Conservation (phyloP, 352 stramenopile species). For the Globisporangium apiculatum region DNA sequence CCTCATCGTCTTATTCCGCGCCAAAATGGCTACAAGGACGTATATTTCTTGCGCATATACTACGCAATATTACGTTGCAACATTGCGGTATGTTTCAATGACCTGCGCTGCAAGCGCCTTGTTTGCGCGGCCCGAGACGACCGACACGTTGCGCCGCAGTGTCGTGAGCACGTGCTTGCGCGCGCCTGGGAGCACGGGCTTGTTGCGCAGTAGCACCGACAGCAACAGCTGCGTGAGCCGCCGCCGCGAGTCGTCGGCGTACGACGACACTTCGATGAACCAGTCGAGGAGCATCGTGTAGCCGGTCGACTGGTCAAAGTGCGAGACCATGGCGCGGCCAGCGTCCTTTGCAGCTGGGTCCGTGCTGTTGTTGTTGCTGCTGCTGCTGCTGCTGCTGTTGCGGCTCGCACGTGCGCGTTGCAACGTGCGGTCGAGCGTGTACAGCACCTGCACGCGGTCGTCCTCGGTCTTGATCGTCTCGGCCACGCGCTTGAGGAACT, state of each 20-base stretch:
- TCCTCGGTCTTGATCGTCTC: slow-evolving; percentile 34
- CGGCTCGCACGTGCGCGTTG: slow-evolving; percentile 5
- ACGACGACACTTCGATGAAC: slow-evolving; percentile 38
- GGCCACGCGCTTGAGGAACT: slow-evolving; percentile 28
- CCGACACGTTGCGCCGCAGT: slow-evolving; percentile 18
- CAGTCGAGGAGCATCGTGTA: slow-evolving; percentile 55
- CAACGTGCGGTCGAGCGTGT: slow-evolving; percentile 51
- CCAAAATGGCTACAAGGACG: too few species aligned
- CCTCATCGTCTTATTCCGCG: too few species aligned
- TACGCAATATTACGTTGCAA: too few species aligned
- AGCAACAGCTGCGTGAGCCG: slow-evolving; percentile 40
- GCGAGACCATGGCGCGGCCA: slow-evolving; percentile 19
- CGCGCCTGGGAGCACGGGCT: slow-evolving; percentile 35
- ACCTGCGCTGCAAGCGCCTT: slow-evolving; percentile 41
- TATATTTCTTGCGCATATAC: too few species aligned
- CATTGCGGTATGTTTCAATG: slow-evolving; percentile 19
- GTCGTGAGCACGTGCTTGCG: slow-evolving; percentile 30
- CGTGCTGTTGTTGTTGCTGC: neutral
- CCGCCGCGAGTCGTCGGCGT: slow-evolving; percentile 41
- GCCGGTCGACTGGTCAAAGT: slow-evolving; percentile 51
- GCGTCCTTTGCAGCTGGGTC: neutral
- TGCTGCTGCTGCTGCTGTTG: slow-evolving; percentile 1
- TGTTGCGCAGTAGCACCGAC: slow-evolving; percentile 43
- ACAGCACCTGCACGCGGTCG: slow-evolving; percentile 49
- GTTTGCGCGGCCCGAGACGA: slow-evolving; percentile 27